These are phyloP conservation scores for Chamaenerion angustifolium DNA, from an alignment of 345 rosid genomes.

Conservation along the genomic window DNA sequence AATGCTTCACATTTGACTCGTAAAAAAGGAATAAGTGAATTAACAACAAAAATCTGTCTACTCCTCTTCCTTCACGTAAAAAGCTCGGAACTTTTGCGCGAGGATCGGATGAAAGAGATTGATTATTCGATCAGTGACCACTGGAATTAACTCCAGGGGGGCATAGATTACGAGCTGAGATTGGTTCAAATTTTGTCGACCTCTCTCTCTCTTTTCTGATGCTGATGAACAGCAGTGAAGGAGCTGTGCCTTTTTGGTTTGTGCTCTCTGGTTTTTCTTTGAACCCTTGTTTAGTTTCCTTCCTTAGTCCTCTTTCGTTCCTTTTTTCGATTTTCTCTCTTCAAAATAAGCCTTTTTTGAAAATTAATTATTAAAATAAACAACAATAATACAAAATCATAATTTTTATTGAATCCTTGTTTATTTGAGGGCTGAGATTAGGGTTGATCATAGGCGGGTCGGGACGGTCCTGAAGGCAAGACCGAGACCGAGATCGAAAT, in stretches of 20 bases:
- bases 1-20: conserved; percentile 1
- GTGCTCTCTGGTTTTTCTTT: no score
- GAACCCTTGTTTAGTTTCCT: no score
- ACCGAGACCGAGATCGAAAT: no score
- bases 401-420: no score
- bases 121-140: conserved; percentile 6
- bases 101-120: conserved; percentile 5
- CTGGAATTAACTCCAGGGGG: background rate
- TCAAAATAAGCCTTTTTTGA: background rate
- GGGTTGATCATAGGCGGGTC: no score
- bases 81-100: conserved; percentile 2
- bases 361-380: no score
- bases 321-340: background rate
- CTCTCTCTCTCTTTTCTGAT: conserved; percentile 2
- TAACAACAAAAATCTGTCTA: background rate
- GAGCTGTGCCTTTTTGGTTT: conserved; percentile 8
- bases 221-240: background rate
- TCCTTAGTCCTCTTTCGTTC: no score
- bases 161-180: conserved; percentile 3
- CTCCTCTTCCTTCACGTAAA: background rate
- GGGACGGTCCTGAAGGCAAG: no score
- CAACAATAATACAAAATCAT: no score
- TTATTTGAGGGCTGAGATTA: no score
- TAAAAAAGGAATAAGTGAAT: background rate
- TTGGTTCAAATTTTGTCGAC: conserved; percentile 2